Conservation (phyloP, 75 land plant species). For the Cunninghamia lanceolata region DNA sequence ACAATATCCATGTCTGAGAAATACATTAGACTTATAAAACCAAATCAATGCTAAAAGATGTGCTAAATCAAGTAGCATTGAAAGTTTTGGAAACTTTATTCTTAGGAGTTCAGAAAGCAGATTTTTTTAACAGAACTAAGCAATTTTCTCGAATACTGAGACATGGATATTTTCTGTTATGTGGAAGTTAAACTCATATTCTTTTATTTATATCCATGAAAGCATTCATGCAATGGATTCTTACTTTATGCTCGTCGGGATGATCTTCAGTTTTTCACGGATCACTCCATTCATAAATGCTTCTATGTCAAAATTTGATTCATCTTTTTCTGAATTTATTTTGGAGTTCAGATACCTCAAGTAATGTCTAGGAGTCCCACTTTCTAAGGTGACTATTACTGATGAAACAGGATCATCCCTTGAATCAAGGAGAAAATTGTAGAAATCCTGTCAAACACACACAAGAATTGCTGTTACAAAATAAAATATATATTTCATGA, state of each 20-base stretch:
- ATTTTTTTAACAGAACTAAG: neutral
- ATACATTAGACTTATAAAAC: neutral
- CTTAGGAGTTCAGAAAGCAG: neutral
- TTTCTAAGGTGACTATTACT: neutral
- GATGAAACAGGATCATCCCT: conserved; percentile 17
- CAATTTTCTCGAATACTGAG: neutral
- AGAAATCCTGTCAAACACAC: conserved; percentile 57
- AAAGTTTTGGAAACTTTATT: neutral
- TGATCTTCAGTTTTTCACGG: conserved; percentile 69
- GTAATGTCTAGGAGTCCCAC: conserved; percentile 14
- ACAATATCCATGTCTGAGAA: neutral
- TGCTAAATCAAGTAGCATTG: neutral
- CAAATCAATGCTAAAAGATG: neutral
- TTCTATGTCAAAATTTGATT: conserved; percentile 21
- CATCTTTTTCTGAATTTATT: conserved; percentile 9
- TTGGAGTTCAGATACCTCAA: conserved; percentile 32
- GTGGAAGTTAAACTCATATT: neutral
- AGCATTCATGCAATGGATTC: conserved; percentile 2
- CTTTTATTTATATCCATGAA: neutral
- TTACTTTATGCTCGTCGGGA: conserved; percentile 54
- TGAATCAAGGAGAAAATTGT: conserved; percentile 60
- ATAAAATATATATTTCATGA: conserved; percentile 2
- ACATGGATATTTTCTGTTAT: neutral
- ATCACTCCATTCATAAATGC: conserved; percentile 70
- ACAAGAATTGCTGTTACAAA: neutral